Conservation (phyloP, 2,329 filamentous ascomycete species). For the Dactylellina cionopaga region DNA sequence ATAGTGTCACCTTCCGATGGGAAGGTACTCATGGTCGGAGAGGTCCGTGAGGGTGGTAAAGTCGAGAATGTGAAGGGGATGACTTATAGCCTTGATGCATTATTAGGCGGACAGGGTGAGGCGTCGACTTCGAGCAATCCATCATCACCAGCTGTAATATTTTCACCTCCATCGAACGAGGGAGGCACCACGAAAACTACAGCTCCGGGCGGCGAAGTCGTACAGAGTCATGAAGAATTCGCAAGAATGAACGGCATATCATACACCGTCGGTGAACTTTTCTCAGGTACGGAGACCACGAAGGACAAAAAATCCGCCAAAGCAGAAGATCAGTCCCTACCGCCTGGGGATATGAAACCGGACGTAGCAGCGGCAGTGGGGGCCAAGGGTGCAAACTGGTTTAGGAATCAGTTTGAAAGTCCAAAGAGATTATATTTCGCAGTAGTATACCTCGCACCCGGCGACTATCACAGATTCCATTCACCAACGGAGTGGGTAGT, state of each 20-base stretch:
- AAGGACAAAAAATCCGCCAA: conserved; percentile 5
- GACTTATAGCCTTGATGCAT: conserved; percentile 93
- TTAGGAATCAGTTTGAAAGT: conserved; percentile 47
- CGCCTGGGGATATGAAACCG: conserved; percentile 5
- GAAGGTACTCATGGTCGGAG: conserved; percentile 87
- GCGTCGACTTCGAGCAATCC: conserved; percentile 65
- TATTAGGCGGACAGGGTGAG: conserved; percentile 70
- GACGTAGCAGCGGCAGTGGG: conserved; percentile 52
- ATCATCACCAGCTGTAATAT: conserved; percentile 58
- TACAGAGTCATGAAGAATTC: conserved; percentile 89
- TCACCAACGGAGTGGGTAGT: conserved; percentile 95
- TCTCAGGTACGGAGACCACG: conserved; percentile 74
- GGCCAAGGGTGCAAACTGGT: conserved; percentile 58
- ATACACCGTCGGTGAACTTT: conserved; percentile 87
- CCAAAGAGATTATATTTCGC: conserved; percentile 85
- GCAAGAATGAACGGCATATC: conserved; percentile 93
- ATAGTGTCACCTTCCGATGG: conserved; percentile 91
- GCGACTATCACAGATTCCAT: conserved; percentile 98
- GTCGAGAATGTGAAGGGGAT: conserved; percentile 99
- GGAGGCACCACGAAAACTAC: conserved; percentile 57
- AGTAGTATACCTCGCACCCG: conserved; percentile 94
- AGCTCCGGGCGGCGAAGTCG: conserved; percentile 68
- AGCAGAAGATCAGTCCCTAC: conserved; percentile 29
- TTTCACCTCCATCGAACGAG: conserved; percentile 58
- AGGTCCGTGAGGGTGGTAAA: conserved; percentile 83